Evolutionary conservation across 2,329 filamentous ascomycete species (phyloP), one percentile per base, ranked within the genome.

Genomic region (Pyrenophora tritici-repentis): DNA sequence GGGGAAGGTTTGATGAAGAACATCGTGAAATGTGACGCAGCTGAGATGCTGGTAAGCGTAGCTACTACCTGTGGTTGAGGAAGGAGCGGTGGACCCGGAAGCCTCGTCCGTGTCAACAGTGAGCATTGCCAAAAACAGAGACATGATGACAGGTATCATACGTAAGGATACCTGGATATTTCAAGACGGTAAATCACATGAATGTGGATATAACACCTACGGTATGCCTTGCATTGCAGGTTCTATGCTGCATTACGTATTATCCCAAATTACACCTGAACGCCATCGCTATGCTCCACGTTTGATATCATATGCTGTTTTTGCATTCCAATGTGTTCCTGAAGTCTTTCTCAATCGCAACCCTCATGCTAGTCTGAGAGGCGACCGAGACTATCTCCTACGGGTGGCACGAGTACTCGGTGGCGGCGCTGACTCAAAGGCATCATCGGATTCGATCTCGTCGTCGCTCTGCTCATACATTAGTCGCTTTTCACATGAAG

Each of bases 381-480:
- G 17, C 2, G 9, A 10, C 16, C 4, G 2, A 6, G 4, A 8
- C 53, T 57, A 71, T 49, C 66, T 63, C 45, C 65, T 65, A 29
- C 70, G 59, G 6, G 61, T 67, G 32, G 43, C 47, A 14, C 69
- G 55, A 17, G 67, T 45, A 29, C 47, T 52, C 6, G 42, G 39
- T 17, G 61, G 60, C 18, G 70, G 60, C 14, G 62, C 54, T 1
- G 73, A 69, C 42, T 76, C 73, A 43, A 76, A 76, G 14, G 72
- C 73, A 49, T 75, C 72, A 24, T 73, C 70, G 47, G 74, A 73
- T 44, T 75, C 73, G 5, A 76, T 75, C 46, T 75, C 73, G 46
- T 76, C 73, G 42, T 76, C 73, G 40, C 71, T 74, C 71, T 75
- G 35, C n/a, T 20, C 17, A 1, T 5, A 24, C 3, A 12, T 64